These are phyloP conservation scores for Geotrichum carabidarum DNA, from an alignment of 1,139 yeast genomes.

Conservation along the genomic window DNA sequence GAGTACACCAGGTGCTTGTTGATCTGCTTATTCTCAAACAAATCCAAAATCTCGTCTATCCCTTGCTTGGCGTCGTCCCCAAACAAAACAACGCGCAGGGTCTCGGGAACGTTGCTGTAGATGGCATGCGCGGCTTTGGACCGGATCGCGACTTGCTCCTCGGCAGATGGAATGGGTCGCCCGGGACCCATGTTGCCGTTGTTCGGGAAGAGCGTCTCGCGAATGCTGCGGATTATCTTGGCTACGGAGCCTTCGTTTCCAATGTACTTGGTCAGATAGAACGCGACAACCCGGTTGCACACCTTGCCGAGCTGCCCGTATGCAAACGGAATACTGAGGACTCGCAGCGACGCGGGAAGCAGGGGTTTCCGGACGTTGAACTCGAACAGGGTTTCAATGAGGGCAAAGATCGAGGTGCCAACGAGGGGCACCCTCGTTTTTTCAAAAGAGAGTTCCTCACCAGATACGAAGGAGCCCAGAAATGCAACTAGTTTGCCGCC, in stretches of 20 bases:
- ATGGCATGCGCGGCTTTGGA: slow-evolving; percentile 23
- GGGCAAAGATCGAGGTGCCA: slow-evolving; percentile 27
- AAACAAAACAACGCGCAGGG: slow-evolving; percentile 21
- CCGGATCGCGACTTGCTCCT: slow-evolving; percentile 29
- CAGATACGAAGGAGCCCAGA: slow-evolving; percentile 22
- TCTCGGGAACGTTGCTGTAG: slow-evolving; percentile 25
- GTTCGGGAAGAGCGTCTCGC: slow-evolving; percentile 39
- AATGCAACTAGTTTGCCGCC: slow-evolving; percentile 27
- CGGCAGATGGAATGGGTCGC: slow-evolving; percentile 31
- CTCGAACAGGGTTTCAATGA: slow-evolving; percentile 27
- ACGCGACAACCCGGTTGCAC: slow-evolving; percentile 29
- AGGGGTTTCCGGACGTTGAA: slow-evolving; percentile 30
- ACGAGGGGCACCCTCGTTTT: slow-evolving; percentile 20
- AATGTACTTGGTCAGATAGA: slow-evolving; percentile 23
- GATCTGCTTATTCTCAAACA: slow-evolving; percentile 38
- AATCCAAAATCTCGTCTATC: slow-evolving; percentile 36
- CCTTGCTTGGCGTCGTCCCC: slow-evolving; percentile 30
- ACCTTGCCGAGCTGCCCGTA: slow-evolving; percentile 26
- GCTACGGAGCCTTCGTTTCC: slow-evolving; percentile 27
- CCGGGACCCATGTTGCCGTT: slow-evolving; percentile 44
- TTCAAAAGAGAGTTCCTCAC: slow-evolving; percentile 13
- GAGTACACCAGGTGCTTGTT: slow-evolving; percentile 43
- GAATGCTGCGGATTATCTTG: slow-evolving; percentile 28
- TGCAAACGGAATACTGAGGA: slow-evolving; percentile 29
- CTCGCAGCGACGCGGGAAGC: slow-evolving; percentile 30